Evolutionary conservation across 2,329 filamentous ascomycete genomes (phyloP).

Genomic region (Aspergillus arachidicola): DNA sequence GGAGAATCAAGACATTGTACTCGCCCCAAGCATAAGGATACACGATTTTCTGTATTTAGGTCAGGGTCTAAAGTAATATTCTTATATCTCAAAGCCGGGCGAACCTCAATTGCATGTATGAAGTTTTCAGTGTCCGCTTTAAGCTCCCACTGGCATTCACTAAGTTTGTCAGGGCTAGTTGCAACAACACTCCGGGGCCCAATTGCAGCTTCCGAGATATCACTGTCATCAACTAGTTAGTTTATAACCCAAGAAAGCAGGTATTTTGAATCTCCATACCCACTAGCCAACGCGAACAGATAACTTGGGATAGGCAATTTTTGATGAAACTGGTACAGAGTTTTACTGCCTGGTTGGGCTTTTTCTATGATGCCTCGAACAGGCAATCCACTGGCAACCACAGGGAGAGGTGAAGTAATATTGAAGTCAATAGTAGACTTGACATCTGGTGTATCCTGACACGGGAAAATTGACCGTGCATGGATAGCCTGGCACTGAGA

Average conservation of each 20-base stretch:
- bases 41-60: slow-evolving; percentile 56
- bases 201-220: slow-evolving; percentile 82
- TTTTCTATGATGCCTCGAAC: slow-evolving; percentile 54
- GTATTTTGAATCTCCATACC: slow-evolving; percentile 29
- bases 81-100: slow-evolving; percentile 28
- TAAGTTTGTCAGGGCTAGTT: slow-evolving; percentile 83
- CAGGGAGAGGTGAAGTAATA: slow-evolving; percentile 81
- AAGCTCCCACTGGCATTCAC: slow-evolving; percentile 85
- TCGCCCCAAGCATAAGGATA: slow-evolving; percentile 92
- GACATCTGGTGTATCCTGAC: slow-evolving; percentile 95
- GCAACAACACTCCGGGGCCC: slow-evolving; percentile 83
- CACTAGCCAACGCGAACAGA: slow-evolving; percentile 84
- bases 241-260: not conserved
- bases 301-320: slow-evolving; percentile 92
- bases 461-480: slow-evolving; percentile 89
- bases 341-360: slow-evolving; percentile 53
- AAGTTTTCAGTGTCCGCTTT: slow-evolving; percentile 90
- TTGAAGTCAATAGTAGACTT: slow-evolving; percentile 94
- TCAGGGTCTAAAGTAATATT: slow-evolving; percentile 16
- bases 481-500: slow-evolving; percentile 98
- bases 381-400: slow-evolving; percentile 85
- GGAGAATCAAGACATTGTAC: slow-evolving; percentile 90
- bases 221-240: slow-evolving; percentile 54
- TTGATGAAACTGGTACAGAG: slow-evolving; percentile 84
- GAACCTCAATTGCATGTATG: slow-evolving; percentile 77